These are phyloP conservation scores for Saturnispora silvae DNA, from an alignment of 805 yeast species.

Conservation along the genomic window DNA sequence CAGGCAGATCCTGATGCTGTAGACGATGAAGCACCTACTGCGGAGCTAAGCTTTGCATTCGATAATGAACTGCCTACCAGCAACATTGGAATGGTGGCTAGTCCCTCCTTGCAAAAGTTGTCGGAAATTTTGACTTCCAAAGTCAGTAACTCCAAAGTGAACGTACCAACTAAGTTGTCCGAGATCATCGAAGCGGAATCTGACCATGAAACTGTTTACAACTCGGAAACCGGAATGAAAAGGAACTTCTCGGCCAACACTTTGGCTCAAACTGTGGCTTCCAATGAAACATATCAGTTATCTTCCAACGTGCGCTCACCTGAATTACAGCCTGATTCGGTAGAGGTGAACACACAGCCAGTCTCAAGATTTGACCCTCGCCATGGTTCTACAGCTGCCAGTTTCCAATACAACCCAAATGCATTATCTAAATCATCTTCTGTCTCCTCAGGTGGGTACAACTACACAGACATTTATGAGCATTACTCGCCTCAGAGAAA, in stretches of 20 bases:
- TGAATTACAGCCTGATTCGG: slow-evolving; percentile 17
- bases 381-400: neutral
- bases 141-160: slow-evolving; percentile 9
- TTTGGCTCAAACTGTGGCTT: slow-evolving; percentile 22
- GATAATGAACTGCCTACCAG: slow-evolving; percentile 23
- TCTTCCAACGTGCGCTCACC: neutral
- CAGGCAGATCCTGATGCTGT: slow-evolving; percentile 3
- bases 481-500: slow-evolving; percentile 7
- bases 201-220: slow-evolving; percentile 7
- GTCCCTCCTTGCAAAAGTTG: slow-evolving; percentile 29
- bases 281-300: slow-evolving; percentile 8
- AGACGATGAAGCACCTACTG: slow-evolving; percentile 1
- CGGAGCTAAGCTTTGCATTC: slow-evolving; percentile 2
- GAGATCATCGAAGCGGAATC: slow-evolving; percentile 12
- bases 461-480: slow-evolving; percentile 13
- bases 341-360: neutral
- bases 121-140: slow-evolving; percentile 25
- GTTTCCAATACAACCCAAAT: neutral
- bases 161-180: slow-evolving; percentile 10
- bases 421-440: slow-evolving; percentile 4
- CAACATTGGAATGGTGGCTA: slow-evolving; percentile 23
- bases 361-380: neutral
- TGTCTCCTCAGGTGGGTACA: neutral
- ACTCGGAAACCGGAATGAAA: slow-evolving; percentile 1
- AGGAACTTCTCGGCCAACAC: slow-evolving; percentile 22